These are phyloP conservation scores for Pleurotus salmoneostramineus DNA, from an alignment of 768 basidiomycete species.

Conservation along the genomic window DNA sequence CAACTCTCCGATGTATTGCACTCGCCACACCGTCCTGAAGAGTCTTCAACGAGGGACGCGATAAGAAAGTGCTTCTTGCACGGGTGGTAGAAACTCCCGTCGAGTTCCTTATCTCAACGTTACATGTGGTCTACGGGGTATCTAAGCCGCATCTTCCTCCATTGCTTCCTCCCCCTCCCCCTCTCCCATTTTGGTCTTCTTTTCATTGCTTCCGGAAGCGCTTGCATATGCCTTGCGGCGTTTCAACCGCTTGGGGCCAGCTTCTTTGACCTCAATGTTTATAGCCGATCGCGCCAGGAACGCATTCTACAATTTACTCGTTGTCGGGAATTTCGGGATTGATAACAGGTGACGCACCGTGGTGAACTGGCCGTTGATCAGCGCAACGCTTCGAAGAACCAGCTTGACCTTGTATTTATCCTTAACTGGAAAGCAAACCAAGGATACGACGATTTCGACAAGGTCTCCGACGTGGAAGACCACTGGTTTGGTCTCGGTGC, in stretches of 20 bases:
- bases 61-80: too few relatives aligned
- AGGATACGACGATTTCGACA: not conserved
- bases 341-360: not conserved
- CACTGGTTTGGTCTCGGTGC: not conserved
- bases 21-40: too few relatives aligned
- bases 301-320: not conserved
- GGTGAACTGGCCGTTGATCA: not conserved
- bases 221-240: not conserved
- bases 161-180: too few relatives aligned
- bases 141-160: too few relatives aligned
- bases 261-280: not conserved
- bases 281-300: not conserved
- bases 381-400: not conserved
- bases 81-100: too few relatives aligned
- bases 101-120: too few relatives aligned
- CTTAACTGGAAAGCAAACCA: not conserved
- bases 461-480: not conserved
- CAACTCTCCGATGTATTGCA: too few relatives aligned
- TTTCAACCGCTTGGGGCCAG: not conserved
- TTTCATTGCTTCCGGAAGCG: too few relatives aligned
- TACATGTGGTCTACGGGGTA: too few relatives aligned
- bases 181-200: too few relatives aligned
- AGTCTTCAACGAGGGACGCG: too few relatives aligned
- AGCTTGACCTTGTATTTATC: not conserved
- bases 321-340: not conserved